Percentiles rank a stretch among this genome's conserved stretches.
Evolutionary conservation across 1,139 yeast genomes (phyloP).

Genomic region (Debaryomyces subglobosus): DNA sequence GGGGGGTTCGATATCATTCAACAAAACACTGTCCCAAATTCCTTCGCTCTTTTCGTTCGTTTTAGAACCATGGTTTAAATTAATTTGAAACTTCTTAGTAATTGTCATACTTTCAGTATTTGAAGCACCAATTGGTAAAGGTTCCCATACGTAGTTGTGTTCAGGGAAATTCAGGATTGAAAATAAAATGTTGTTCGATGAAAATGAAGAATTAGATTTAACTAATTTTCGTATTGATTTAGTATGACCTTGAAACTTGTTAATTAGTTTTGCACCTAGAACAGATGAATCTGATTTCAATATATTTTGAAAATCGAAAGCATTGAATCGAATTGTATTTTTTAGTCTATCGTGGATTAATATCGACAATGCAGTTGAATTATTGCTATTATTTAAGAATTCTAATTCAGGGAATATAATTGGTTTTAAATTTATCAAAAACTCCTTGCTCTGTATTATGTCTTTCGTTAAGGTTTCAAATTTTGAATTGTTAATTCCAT

Average conservation of each 20-base stretch:
- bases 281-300: slow-evolving; percentile 8
- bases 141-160: slow-evolving; percentile 70
- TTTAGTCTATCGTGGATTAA: slow-evolving; percentile 45
- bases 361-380: slow-evolving; percentile 22
- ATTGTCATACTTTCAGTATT: slow-evolving; percentile 27
- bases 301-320: slow-evolving; percentile 21
- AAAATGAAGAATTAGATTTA: slow-evolving; percentile 50
- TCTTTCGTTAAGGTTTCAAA: slow-evolving; percentile 5
- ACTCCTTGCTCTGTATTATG: slow-evolving; percentile 1
- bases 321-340: slow-evolving; percentile 35
- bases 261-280: slow-evolving; percentile 24
- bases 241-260: slow-evolving; percentile 81
- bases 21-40: slow-evolving; percentile 36
- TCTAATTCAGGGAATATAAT: slow-evolving; percentile 26
- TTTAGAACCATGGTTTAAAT: slow-evolving; percentile 18
- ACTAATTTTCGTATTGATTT: slow-evolving; percentile 72
- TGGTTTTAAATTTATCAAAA: slow-evolving; percentile 24
- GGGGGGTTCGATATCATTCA: slow-evolving; percentile 34
- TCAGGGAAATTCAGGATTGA: slow-evolving; percentile 47
- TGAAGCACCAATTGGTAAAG: slow-evolving; percentile 33
- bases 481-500: neutral
- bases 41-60: slow-evolving; percentile 15
- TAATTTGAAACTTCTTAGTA: slow-evolving; percentile 40
- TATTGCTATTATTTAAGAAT: slow-evolving; percentile 16
- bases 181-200: slow-evolving; percentile 32